Percentiles rank a stretch among this genome's conserved stretches.
phyloP scores from a whole-genome alignment of 1,139 yeast species.

The Yamadazyma oceani region DNA sequence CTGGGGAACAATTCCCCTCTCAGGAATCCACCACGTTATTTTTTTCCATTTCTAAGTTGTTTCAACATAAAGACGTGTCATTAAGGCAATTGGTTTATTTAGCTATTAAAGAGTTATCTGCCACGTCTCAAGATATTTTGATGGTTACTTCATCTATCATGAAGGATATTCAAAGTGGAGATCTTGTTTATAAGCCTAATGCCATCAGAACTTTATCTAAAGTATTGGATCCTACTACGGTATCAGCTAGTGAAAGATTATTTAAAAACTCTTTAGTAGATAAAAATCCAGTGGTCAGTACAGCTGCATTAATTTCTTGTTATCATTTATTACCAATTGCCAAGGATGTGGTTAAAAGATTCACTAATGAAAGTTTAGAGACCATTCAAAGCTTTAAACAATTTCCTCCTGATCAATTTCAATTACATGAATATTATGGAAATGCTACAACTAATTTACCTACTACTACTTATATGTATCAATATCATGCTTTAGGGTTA shows the following conservation, averaged over 20 bases:
- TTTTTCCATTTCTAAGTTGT: slow-evolving; percentile 89
- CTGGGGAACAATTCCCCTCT: slow-evolving; percentile 85
- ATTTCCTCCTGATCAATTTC: slow-evolving; percentile 59
- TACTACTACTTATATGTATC: slow-evolving; percentile 76
- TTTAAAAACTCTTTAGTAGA: slow-evolving; percentile 93
- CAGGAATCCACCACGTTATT: slow-evolving; percentile 91
- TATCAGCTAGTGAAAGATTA: slow-evolving; percentile 90
- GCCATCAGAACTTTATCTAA: slow-evolving; percentile 91
- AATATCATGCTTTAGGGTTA: slow-evolving; percentile 93
- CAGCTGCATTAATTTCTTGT: slow-evolving; percentile 90
- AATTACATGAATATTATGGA: slow-evolving; percentile 55
- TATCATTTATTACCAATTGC: slow-evolving; percentile 89
- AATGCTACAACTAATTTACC: slow-evolving; percentile 53
- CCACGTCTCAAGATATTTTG: slow-evolving; percentile 84
- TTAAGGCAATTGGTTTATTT: slow-evolving; percentile 92
- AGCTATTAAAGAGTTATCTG: slow-evolving; percentile 86
- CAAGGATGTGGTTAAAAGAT: slow-evolving; percentile 87
- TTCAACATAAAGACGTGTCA: slow-evolving; percentile 89
- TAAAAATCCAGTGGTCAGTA: slow-evolving; percentile 80
- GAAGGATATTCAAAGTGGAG: slow-evolving; percentile 95
- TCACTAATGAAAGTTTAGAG: slow-evolving; percentile 92
- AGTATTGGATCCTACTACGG: slow-evolving; percentile 89
- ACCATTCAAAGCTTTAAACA: slow-evolving; percentile 70
- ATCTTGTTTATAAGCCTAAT: slow-evolving; percentile 83
- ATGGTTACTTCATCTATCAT: slow-evolving; percentile 98